These are phyloP conservation scores for Colletotrichum lini DNA, from an alignment of 2,329 filamentous ascomycete genomes.

Conservation along the genomic window DNA sequence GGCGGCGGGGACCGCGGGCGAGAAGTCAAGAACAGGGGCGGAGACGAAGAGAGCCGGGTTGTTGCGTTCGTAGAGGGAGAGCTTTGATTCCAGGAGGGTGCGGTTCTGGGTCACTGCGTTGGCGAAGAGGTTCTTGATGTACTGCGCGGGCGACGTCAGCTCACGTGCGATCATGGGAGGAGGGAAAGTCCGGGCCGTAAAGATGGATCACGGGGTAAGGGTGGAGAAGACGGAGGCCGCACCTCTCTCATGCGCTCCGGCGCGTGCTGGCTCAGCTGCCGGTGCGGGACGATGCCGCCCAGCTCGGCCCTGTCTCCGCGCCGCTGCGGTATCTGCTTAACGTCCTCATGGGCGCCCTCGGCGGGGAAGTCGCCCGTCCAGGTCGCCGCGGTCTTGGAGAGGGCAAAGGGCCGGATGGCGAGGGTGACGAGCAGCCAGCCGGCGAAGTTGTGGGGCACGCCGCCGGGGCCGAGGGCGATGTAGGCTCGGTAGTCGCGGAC, in stretches of 20 bases:
- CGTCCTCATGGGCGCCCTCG: conserved; percentile 16
- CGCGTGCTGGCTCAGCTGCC: conserved; percentile 37
- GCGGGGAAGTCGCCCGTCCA: conserved; percentile 32
- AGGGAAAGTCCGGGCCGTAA: too few species aligned
- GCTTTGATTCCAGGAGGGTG: conserved; percentile 45
- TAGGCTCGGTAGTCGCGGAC: conserved; percentile 54
- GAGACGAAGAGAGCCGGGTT: conserved; percentile 49
- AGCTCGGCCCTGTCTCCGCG: conserved; percentile 19
- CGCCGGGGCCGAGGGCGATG: conserved; percentile 60
- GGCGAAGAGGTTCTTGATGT: conserved; percentile 32
- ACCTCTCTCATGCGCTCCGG: conserved; percentile 37
- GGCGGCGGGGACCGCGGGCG: background rate
- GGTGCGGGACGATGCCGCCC: conserved; percentile 37
- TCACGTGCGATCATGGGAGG: background rate
- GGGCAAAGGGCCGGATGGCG: conserved; percentile 35
- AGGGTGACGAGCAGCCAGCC: conserved; percentile 55
- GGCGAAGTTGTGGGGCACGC: conserved; percentile 57
- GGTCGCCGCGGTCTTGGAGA: conserved; percentile 19
- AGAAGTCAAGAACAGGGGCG: background rate
- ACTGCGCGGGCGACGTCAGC: background rate
- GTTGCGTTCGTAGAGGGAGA: conserved; percentile 52
- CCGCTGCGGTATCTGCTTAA: background rate
- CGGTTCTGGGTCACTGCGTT: conserved; percentile 47
- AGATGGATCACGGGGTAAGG: background rate
- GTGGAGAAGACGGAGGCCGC: background rate